Evolutionary conservation across 2,329 filamentous ascomycete genomes (phyloP).

Genomic region (Alternaria postmessia): DNA sequence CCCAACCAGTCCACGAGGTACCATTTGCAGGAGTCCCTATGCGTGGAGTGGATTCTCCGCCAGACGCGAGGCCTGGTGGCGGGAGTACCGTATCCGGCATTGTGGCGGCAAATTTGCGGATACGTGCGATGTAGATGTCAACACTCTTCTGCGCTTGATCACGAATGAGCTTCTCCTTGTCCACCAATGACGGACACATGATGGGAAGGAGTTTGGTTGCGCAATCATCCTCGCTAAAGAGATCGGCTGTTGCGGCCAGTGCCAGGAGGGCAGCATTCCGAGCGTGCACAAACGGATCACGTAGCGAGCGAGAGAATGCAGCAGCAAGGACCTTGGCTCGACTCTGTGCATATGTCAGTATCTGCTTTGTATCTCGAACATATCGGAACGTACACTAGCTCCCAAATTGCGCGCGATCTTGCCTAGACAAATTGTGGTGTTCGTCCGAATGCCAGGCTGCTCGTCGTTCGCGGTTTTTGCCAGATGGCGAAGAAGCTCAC

Average conservation of each 20-base stretch:
- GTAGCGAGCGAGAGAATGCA: slow-evolving; percentile 86
- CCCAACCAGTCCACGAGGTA: slow-evolving; percentile 89
- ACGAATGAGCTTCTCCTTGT: slow-evolving; percentile 93
- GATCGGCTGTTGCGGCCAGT: slow-evolving; percentile 81
- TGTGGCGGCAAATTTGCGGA: slow-evolving; percentile 77
- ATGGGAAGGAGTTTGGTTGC: slow-evolving; percentile 83
- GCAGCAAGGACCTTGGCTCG: slow-evolving; percentile 91
- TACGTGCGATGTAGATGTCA: slow-evolving; percentile 82
- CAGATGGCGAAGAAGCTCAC: slow-evolving; percentile 86
- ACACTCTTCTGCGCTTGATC: slow-evolving; percentile 91
- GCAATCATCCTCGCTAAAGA: slow-evolving; percentile 89
- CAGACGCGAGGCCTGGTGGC: slow-evolving; percentile 62
- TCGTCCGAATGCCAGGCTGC: slow-evolving; percentile 94
- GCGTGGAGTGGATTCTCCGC: slow-evolving; percentile 64
- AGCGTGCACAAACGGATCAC: slow-evolving; percentile 94
- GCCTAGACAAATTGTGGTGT: slow-evolving; percentile 95
- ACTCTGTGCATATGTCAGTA: slow-evolving; percentile 59
- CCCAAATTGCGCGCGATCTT: slow-evolving; percentile 94
- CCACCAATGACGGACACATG: slow-evolving; percentile 83
- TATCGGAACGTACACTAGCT: slow-evolving; percentile 55
- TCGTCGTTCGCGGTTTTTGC: slow-evolving; percentile 98
- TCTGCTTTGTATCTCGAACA: not conserved
- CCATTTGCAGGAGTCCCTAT: slow-evolving; percentile 81
- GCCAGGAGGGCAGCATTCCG: slow-evolving; percentile 89
- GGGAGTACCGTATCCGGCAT: slow-evolving; percentile 85